phyloP scores from a whole-genome alignment of 177 flowering plant species.

The Vitis hybrid region DNA sequence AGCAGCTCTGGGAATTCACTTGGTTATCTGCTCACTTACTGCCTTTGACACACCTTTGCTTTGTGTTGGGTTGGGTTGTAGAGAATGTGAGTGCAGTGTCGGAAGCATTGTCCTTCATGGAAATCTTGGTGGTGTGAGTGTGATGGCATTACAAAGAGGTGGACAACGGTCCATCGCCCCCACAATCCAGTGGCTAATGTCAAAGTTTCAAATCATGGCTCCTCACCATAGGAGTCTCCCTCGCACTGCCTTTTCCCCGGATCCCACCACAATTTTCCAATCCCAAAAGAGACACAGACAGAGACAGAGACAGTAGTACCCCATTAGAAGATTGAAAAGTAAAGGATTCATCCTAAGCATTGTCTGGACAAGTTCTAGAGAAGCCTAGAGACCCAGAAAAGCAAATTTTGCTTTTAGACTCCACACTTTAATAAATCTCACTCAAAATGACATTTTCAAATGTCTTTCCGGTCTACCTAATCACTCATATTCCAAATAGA shows the following conservation, averaged over 20 bases:
- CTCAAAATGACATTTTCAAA: too few species aligned
- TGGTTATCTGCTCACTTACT: too few species aligned
- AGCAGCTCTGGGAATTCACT: too few species aligned
- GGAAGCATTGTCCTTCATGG: too few species aligned
- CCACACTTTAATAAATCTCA: too few species aligned
- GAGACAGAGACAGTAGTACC: neutral
- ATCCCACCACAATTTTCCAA: conserved; percentile 18
- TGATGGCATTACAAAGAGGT: neutral
- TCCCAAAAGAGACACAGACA: neutral
- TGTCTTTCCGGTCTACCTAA: too few species aligned
- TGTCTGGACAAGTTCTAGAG: conserved; percentile 6
- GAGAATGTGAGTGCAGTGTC: too few species aligned
- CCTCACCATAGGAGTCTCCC: conserved; percentile 15
- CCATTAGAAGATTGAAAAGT: neutral
- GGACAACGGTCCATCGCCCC: neutral
- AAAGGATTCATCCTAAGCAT: neutral
- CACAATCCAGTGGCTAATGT: conserved; percentile 12
- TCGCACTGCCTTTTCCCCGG: conserved; percentile 11
- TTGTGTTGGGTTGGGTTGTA: too few species aligned
- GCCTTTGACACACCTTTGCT: too few species aligned
- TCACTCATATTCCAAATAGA: too few species aligned
- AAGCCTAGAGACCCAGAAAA: conserved; percentile 4
- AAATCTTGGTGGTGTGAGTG: too few species aligned
- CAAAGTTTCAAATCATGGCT: conserved; percentile 4
- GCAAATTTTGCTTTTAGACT: conserved; percentile 9